Evolutionary conservation across 306 rosid species (phyloP).

Genomic region (Vicia sativa): DNA sequence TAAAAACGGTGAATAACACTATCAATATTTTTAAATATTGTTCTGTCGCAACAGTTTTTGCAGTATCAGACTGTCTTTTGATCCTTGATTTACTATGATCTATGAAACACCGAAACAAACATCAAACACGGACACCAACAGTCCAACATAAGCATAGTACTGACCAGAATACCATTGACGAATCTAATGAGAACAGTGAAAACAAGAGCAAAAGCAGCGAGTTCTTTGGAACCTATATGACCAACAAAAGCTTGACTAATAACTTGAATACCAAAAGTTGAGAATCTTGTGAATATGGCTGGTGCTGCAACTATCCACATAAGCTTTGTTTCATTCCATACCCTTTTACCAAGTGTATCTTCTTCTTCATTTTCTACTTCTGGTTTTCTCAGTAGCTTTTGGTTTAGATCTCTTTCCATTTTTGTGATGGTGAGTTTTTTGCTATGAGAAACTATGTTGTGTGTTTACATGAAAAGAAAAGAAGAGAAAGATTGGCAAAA

Average conservation of each 20-base stretch:
- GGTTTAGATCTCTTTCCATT: slow-evolving; percentile 38
- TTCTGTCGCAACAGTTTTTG: too few relatives aligned
- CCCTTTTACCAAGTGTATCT: slow-evolving; percentile 28
- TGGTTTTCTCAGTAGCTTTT: slow-evolving; percentile 34
- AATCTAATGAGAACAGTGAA: slow-evolving; percentile 55
- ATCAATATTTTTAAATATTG: too few relatives aligned
- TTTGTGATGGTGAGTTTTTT: background rate
- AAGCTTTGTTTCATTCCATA: slow-evolving; percentile 47
- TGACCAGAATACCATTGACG: slow-evolving; percentile 57
- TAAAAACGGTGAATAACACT: too few relatives aligned
- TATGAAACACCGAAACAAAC: background rate
- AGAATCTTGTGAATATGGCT: slow-evolving; percentile 50
- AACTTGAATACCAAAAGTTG: slow-evolving; percentile 55
- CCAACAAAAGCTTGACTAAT: slow-evolving; percentile 60
- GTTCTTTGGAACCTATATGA: slow-evolving; percentile 50
- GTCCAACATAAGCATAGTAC: background rate
- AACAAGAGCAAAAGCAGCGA: slow-evolving; percentile 59
- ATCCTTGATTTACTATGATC: background rate
- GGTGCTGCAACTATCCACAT: slow-evolving; percentile 66
- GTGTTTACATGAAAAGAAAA: background rate
- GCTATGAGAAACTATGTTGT: background rate
- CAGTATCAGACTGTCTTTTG: too few relatives aligned
- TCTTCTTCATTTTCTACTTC: slow-evolving; percentile 28
- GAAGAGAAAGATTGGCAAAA: background rate
- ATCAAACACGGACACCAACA: too few relatives aligned